Evolutionary conservation across 2,329 filamentous ascomycete species (phyloP).

Genomic region (Dactylellina parvicollis): DNA sequence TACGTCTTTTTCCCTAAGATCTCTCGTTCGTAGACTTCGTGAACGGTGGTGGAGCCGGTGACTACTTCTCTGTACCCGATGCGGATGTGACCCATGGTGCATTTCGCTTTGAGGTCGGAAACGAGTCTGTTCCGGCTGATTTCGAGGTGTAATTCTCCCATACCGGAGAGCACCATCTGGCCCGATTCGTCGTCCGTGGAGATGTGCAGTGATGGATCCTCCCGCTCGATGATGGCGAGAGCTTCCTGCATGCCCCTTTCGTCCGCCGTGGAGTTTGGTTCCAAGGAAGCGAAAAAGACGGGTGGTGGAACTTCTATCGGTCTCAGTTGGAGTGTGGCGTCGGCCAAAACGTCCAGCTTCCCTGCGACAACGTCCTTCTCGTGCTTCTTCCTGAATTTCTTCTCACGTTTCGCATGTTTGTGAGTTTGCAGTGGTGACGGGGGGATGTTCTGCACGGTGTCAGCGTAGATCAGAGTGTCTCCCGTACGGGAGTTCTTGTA

Average conservation of each 20-base stretch:
- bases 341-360: constrained; percentile 23
- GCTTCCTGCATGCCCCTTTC: constrained; percentile 81
- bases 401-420: constrained; percentile 36
- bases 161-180: constrained; percentile 90
- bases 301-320: constrained; percentile 90
- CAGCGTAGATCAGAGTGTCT: constrained; percentile 79
- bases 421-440: constrained; percentile 35
- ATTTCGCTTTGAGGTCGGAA: constrained; percentile 87
- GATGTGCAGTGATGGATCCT: constrained; percentile 91
- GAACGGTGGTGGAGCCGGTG: constrained; percentile 67
- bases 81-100: constrained; percentile 85
- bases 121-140: constrained; percentile 88
- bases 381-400: constrained; percentile 53
- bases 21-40: constrained; percentile 77
- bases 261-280: constrained; percentile 79
- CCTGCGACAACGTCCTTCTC: constrained; percentile 68
- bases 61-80: constrained; percentile 94
- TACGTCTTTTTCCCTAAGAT: constrained; percentile 82
- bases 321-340: constrained; percentile 76
- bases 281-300: constrained; percentile 95
- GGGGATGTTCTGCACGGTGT: constrained; percentile 17
- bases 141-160: constrained; percentile 95
- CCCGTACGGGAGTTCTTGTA: constrained; percentile 92
- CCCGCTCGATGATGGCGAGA: constrained; percentile 80
- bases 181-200: constrained; percentile 87